These are phyloP conservation scores for Trichoderma endophyticum DNA, from an alignment of 2,329 filamentous ascomycete genomes.

Conservation along the genomic window DNA sequence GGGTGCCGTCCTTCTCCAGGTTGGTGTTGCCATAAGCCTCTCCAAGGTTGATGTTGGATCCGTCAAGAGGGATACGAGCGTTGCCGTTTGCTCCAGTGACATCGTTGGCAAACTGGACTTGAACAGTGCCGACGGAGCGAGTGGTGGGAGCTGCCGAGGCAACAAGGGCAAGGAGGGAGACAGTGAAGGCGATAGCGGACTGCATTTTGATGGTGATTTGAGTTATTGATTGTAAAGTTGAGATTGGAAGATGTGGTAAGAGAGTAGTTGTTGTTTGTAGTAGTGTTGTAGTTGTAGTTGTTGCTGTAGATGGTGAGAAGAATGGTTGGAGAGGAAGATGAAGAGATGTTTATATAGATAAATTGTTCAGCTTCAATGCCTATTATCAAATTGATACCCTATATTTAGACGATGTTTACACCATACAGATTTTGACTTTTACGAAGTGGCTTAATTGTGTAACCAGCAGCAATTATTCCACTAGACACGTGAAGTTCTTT, in stretches of 20 bases:
- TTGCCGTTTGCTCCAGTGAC: conserved; percentile 13
- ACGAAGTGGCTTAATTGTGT: not conserved
- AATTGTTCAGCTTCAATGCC: not conserved
- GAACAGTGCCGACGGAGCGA: not conserved
- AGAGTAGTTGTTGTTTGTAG: not conserved
- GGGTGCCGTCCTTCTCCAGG: not conserved
- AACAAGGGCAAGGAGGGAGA: conserved; percentile 1
- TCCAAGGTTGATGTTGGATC: not conserved
- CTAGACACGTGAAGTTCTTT: not conserved
- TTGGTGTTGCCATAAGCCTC: conserved; percentile 1
- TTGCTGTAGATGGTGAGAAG: not conserved
- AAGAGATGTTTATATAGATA: conserved; percentile 15
- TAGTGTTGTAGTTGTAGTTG: not conserved
- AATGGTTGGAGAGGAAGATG: not conserved
- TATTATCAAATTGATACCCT: not conserved
- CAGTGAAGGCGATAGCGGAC: not conserved
- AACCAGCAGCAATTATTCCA: not conserved
- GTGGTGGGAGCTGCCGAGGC: conserved; percentile 6
- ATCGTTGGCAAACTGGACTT: conserved; percentile 14
- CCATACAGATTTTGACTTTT: conserved; percentile 1
- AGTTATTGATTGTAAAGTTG: not conserved
- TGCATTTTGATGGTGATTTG: conserved; percentile 1
- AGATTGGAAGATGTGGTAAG: not conserved
- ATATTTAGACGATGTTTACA: not conserved
- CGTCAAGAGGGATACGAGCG: not conserved